These are phyloP conservation scores for Closterium sp. DNA, from an alignment of 139 green algal genomes.

Conservation along the genomic window DNA sequence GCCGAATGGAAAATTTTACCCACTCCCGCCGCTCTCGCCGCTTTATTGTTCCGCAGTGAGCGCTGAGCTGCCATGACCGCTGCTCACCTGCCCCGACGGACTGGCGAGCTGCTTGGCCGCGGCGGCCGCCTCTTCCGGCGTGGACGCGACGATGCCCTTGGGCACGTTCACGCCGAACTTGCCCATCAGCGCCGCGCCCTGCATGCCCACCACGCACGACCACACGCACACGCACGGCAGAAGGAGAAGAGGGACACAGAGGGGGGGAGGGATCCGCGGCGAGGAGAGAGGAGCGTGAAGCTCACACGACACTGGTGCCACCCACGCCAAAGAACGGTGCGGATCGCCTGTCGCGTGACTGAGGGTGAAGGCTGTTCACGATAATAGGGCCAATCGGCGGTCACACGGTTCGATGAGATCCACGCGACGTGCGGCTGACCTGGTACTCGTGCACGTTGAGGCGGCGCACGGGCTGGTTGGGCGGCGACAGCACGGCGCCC, in stretches of 20 bases:
- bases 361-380: no score
- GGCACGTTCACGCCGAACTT: slow-evolving; percentile 93
- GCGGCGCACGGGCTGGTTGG: slow-evolving; percentile 61
- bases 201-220: not conserved
- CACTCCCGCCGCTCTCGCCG: no score
- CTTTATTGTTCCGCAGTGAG: no score
- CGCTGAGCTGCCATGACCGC: no score
- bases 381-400: no score
- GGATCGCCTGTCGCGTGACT: no score
- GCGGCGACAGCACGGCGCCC: no score
- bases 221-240: not conserved
- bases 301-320: not conserved
- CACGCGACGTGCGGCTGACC: slow-evolving; percentile 15
- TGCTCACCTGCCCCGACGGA: no score
- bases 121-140: slow-evolving; percentile 68
- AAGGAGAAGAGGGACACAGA: not conserved
- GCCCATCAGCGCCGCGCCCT: slow-evolving; percentile 93
- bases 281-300: not conserved
- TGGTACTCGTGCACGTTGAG: slow-evolving; percentile 98
- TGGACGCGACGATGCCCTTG: slow-evolving; percentile 71
- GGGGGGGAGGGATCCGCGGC: not conserved
- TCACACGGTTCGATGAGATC: not conserved
- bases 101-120: slow-evolving; percentile 65
- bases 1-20: no score
- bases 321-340: not conserved